Evolutionary conservation across 2,329 filamentous ascomycete species (phyloP).

Genomic region (Drechslerella coelobrocha): DNA sequence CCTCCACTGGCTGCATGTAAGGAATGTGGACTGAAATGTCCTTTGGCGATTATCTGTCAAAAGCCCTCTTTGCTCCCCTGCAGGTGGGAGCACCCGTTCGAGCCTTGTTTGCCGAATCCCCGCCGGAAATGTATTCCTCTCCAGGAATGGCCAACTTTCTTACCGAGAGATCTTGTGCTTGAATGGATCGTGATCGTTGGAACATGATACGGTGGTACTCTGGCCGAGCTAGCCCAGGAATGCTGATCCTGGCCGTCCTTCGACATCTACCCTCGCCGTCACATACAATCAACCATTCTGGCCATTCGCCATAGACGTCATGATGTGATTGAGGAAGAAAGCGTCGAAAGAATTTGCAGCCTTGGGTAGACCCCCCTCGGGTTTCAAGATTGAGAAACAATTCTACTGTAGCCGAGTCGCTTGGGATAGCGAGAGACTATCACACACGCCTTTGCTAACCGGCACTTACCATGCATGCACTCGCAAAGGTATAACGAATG

Average conservation of each 20-base stretch:
- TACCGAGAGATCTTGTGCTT: constrained; percentile 12
- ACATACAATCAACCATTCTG: background rate
- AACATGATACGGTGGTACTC: constrained; percentile 1
- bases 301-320: constrained; percentile 26
- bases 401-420: constrained; percentile 2
- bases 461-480: constrained; percentile 19
- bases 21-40: constrained; percentile 34
- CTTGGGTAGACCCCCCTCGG: constrained; percentile 8
- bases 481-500: constrained; percentile 2
- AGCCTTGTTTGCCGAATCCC: constrained; percentile 45
- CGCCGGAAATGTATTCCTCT: constrained; percentile 46
- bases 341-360: constrained; percentile 16
- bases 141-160: constrained; percentile 22
- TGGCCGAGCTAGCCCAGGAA: constrained; percentile 13
- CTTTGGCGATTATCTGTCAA: constrained; percentile 21
- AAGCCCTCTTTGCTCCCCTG: constrained; percentile 29
- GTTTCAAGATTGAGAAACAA: constrained; percentile 35
- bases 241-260: constrained; percentile 16
- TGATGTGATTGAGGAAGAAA: constrained; percentile 14
- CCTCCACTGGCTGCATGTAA: constrained; percentile 7
- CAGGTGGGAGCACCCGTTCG: constrained; percentile 44
- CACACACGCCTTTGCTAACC: constrained; percentile 6
- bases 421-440: background rate
- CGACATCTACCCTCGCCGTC: background rate
- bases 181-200: constrained; percentile 10